A percentile compares a stretch with the other conserved stretches of the same genome.
phyloP scores from a whole-genome alignment of 257 asterid species.

The Fraxinus cuspidata region DNA sequence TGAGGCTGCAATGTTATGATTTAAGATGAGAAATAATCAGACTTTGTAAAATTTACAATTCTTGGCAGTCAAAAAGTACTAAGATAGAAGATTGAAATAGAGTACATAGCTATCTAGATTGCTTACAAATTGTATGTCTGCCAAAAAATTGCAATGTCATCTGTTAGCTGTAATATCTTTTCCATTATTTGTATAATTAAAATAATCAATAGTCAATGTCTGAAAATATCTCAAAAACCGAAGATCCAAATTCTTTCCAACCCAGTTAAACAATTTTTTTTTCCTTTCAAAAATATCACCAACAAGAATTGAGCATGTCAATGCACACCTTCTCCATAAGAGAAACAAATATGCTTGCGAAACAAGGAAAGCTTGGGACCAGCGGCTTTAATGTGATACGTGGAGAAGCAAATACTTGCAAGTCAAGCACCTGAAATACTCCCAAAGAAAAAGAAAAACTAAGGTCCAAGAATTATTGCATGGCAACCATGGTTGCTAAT shows the following conservation, averaged over 20 bases:
- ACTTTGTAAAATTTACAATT: not conserved
- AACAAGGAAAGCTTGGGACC: constrained; percentile 14
- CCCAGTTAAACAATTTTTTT: not conserved
- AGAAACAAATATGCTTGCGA: constrained; percentile 79
- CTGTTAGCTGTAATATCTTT: not conserved
- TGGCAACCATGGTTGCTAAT: not conserved
- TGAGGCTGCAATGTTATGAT: constrained; percentile 72
- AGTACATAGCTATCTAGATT: too few relatives aligned
- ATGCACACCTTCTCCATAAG: constrained; percentile 87
- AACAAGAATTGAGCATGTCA: constrained; percentile 1
- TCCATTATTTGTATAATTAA: not conserved
- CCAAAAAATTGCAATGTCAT: not conserved
- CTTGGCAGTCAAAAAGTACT: too few relatives aligned
- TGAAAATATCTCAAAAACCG: not conserved
- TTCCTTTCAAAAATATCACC: not conserved
- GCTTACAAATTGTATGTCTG: too few relatives aligned
- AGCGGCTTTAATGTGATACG: too few relatives aligned
- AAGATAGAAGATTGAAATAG: too few relatives aligned
- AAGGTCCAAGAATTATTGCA: constrained; percentile 1
- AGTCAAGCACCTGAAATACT: constrained; percentile 52
- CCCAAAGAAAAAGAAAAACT: constrained; percentile 15
- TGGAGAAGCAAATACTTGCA: constrained; percentile 61
- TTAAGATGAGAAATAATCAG: constrained; percentile 14
- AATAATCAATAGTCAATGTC: not conserved
- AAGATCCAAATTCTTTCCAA: not conserved